Evolutionary conservation across 352 stramenopile species (phyloP).

Genomic region (Pythium brachiatum): DNA sequence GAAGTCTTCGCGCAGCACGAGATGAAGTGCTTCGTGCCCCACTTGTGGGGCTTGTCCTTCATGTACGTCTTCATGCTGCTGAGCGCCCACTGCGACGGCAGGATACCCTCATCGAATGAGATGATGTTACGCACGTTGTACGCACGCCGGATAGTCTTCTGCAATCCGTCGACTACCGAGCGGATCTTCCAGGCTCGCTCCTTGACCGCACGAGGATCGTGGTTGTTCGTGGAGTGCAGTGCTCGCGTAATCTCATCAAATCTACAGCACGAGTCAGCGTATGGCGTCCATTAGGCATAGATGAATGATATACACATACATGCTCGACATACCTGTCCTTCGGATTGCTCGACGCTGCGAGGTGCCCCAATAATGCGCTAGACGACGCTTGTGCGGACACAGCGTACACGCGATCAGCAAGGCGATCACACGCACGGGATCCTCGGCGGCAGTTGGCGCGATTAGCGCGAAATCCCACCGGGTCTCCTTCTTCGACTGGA

Average conservation of each 20-base stretch:
- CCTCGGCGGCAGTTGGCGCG: not conserved
- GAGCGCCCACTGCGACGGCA: not conserved
- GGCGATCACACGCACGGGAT: not conserved
- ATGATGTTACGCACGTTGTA: not conserved
- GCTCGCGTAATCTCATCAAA: not conserved
- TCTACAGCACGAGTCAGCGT: not conserved
- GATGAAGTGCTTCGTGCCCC: constrained; percentile 16
- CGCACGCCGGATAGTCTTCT: not conserved
- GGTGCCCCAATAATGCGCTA: not conserved
- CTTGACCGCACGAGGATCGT: not conserved
- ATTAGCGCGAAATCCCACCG: not conserved
- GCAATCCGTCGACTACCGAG: not conserved
- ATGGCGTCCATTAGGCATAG: not conserved
- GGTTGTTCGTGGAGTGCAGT: not conserved
- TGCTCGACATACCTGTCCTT: not conserved
- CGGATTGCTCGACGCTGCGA: not conserved
- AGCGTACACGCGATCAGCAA: constrained; percentile 2
- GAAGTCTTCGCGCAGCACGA: not conserved
- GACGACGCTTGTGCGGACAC: not conserved
- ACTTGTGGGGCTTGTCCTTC: constrained; percentile 20
- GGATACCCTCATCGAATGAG: constrained; percentile 9
- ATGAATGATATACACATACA: not conserved
- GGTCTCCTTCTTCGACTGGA: constrained; percentile 1
- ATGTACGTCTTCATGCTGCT: constrained; percentile 3
- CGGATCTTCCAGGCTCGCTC: not conserved